Base-by-base conservation (phyloP, 108 stramenopile species). In the Fragilariopsis cylindrus region DNA sequence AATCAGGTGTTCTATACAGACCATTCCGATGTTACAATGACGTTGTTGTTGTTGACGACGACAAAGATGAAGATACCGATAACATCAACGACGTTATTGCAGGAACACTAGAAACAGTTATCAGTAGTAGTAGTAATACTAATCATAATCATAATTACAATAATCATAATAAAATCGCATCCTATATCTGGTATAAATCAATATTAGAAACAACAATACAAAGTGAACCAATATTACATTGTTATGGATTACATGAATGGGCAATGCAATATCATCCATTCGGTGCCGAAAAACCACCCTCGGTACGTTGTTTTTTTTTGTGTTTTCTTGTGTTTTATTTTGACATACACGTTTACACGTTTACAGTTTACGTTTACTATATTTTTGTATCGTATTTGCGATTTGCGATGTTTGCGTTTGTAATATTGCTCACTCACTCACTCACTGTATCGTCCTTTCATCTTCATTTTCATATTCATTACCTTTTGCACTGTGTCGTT, bases 181-280 rank as follows among this genome's bases (percentile, higher is more conserved):
- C 87, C 16, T 93, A 86, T 71, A 70, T 89, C 30, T 94, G 93
- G 93, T 92, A 92, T 70, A 69, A 70, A 41, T 81, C 86, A n/a
- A 76, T 94, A 48, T 69, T 94, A 7, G 64, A 82, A 49, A 72
- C 83, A 54, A 90, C 90, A 4, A 55, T 89, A 18, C 30, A 60
- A 11, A 82, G 84, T 15, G 90, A 94, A 18, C 96, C 97, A 2
- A 73, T 96, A 42, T 69, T 96, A 52, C 86, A 92, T 68, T 98
- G 97, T 78, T 88, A 90, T 74, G 96, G 96, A n/a, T 76, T 96
- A 41, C 97, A 98, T 80, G 97, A 98, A 75, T 98, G 96, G 96
- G 97, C 97, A 21, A 98, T 98, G 97, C 94, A 96, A 30, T 98
- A 98, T 67, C 87, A 87, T 47, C 91, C 90, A 3, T 62, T 72